Evolutionary conservation across 1,139 yeast genomes (phyloP), one percentile per base, ranked within the genome.

Genomic region (Kodamaea alishanica): DNA sequence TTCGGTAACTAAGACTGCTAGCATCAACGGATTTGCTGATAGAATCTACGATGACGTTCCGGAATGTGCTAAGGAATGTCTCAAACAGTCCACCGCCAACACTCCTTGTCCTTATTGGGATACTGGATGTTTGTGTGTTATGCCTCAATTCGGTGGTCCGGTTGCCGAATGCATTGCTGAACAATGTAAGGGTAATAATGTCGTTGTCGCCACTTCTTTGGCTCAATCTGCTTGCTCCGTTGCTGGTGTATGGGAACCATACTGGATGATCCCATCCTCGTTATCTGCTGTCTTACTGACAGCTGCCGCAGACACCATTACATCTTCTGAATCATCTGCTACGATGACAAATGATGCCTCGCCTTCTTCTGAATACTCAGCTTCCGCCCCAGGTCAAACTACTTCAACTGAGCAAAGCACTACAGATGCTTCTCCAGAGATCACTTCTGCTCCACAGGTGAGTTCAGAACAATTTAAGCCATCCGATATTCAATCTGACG

Each of bases 91-190:
- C 26, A 54, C 59, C 38, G 54, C 53, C 11, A 51, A 51, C 36
- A 67, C 73, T 8, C 74, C 73, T 33, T 73, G 79, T 52, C 78
- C 79, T 34, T 70, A 71, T 61, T 73, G 78, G 78, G 79, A 73
- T 48, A 65, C 78, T 30, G 79, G 79, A 5, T 73, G 79, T 54
- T 62, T 73, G 50, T 73, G 79, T 58, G 74, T 71, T 29, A 72
- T 73, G 74, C 65, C 73, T 8, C 65, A 59, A 43, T 73, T 70
- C 68, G 58, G 65, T 34, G 71, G 70, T 25, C 53, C 52, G 26
- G 70, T 73, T 28, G 78, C 70, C 33, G 59, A 62, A 34, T 73
- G 78, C 57, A 53, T 73, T 43, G 75, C 73, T 38, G 47, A 59
- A 34, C 47, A 49, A 24, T 73, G 78, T 56, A 31, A 36, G 12